These are phyloP conservation scores for Gaertneriomyces semiglobifer DNA, from an alignment of 192 early-diverging fungal species.

Conservation along the genomic window DNA sequence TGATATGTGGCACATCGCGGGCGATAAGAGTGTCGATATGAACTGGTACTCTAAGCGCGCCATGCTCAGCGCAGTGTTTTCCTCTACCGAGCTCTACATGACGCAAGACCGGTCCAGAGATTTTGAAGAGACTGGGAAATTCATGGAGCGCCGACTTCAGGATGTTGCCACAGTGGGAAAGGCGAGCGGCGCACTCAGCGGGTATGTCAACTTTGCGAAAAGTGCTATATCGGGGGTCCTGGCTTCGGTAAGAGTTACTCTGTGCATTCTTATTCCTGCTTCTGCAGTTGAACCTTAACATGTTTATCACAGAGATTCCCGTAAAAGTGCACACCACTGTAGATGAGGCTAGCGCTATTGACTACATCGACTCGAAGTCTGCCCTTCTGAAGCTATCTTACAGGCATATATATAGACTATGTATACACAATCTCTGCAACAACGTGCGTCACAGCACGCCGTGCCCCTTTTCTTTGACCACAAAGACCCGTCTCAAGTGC, in stretches of 20 bases:
- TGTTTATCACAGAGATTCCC: too few species aligned
- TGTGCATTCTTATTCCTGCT: background rate
- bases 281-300: too few species aligned
- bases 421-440: too few species aligned
- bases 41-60: slow-evolving; percentile 88
- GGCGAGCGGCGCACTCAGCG: slow-evolving; percentile 25
- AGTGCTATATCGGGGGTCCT: slow-evolving; percentile 27
- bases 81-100: slow-evolving; percentile 90
- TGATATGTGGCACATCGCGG: slow-evolving; percentile 85
- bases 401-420: too few species aligned
- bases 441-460: too few species aligned
- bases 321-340: too few species aligned
- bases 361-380: too few species aligned
- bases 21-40: slow-evolving; percentile 76
- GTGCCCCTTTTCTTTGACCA: too few species aligned
- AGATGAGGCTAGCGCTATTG: too few species aligned
- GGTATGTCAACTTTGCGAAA: slow-evolving; percentile 30
- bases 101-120: slow-evolving; percentile 79
- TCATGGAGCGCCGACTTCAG: slow-evolving; percentile 75
- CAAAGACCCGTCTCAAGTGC: too few species aligned
- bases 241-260: slow-evolving; percentile 22
- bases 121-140: slow-evolving; percentile 67
- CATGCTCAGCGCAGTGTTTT: slow-evolving; percentile 76
- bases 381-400: too few species aligned
- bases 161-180: slow-evolving; percentile 62